A percentile compares a stretch with the other conserved stretches of the same genome.
phyloP scores from a whole-genome alignment of 768 basidiomycete genomes.

The Lanmaoa rubissima region DNA sequence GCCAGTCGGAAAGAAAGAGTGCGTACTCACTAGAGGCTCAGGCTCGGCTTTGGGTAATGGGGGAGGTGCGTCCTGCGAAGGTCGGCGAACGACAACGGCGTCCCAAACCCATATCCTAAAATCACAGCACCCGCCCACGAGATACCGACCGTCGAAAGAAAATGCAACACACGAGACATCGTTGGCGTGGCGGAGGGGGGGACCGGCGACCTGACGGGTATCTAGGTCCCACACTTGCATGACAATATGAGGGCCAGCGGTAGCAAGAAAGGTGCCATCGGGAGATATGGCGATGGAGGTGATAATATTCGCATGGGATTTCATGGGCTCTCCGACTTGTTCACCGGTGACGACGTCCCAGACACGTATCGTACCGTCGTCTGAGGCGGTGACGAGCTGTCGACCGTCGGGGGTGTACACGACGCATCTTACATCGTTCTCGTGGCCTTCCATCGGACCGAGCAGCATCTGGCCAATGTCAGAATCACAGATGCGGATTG shows the following conservation, averaged over 20 bases:
- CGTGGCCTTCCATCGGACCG: constrained; percentile 28
- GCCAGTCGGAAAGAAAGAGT: not conserved
- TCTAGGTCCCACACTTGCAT: constrained; percentile 33
- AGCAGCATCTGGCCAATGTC: constrained; percentile 38
- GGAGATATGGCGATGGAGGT: constrained; percentile 33
- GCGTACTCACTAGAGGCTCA: constrained; percentile 10
- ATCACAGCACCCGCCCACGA: constrained; percentile 29
- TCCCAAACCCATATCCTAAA: constrained; percentile 32
- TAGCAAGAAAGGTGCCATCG: constrained; percentile 30
- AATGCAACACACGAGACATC: constrained; percentile 35
- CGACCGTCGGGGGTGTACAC: constrained; percentile 31
- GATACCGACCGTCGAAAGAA: constrained; percentile 28
- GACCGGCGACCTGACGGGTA: constrained; percentile 18
- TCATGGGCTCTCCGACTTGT: constrained; percentile 32
- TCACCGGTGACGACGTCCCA: constrained; percentile 30
- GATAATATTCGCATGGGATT: constrained; percentile 28
- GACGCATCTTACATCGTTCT: constrained; percentile 30
- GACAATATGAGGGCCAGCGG: constrained; percentile 30
- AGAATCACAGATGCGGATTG: constrained; percentile 32
- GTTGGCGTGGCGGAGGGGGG: constrained; percentile 27
- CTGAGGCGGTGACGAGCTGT: constrained; percentile 26
- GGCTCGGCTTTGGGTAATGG: constrained; percentile 10
- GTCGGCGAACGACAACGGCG: constrained; percentile 19
- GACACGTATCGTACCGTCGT: constrained; percentile 31
- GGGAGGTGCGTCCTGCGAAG: constrained; percentile 8